phyloP scores from a whole-genome alignment of 2,329 filamentous ascomycete genomes.

The Teratosphaeria gauchensis region DNA sequence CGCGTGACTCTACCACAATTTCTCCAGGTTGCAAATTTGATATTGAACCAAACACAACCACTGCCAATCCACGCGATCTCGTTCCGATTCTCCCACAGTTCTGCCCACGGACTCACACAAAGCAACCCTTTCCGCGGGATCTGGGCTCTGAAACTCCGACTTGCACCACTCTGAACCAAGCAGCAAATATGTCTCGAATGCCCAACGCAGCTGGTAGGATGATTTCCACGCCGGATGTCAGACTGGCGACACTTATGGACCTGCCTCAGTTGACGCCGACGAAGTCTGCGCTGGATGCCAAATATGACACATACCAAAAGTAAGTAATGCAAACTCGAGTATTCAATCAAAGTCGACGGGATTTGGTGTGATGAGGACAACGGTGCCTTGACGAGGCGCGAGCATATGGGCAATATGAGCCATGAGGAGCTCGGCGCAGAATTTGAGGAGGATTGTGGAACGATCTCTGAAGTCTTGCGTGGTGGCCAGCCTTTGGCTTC shows the following conservation, averaged over 20 bases:
- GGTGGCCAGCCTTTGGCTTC: not conserved
- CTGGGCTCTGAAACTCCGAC: not conserved
- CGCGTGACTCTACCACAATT: too few species aligned
- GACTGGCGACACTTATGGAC: slow-evolving; percentile 5
- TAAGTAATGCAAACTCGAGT: slow-evolving; percentile 8
- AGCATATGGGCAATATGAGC: not conserved
- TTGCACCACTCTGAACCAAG: not conserved
- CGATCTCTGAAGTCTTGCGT: not conserved
- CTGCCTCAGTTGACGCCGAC: slow-evolving; percentile 6
- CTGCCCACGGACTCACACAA: not conserved
- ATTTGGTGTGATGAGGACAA: not conserved
- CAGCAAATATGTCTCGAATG: slow-evolving; percentile 1
- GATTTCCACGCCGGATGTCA: slow-evolving; percentile 4
- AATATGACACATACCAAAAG: slow-evolving; percentile 24
- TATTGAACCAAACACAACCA: not conserved
- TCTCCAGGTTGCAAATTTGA: too few species aligned
- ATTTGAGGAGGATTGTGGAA: not conserved
- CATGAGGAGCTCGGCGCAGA: not conserved
- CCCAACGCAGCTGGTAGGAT: not conserved
- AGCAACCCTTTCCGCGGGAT: not conserved
- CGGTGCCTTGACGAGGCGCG: too few species aligned
- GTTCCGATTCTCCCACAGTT: too few species aligned
- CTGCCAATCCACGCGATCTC: not conserved
- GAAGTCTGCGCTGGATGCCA: slow-evolving; percentile 6
- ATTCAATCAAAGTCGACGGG: not conserved